These are phyloP conservation scores for Tetrastigma voinierianum DNA, from an alignment of 164 flowering plant genomes.

Conservation along the genomic window DNA sequence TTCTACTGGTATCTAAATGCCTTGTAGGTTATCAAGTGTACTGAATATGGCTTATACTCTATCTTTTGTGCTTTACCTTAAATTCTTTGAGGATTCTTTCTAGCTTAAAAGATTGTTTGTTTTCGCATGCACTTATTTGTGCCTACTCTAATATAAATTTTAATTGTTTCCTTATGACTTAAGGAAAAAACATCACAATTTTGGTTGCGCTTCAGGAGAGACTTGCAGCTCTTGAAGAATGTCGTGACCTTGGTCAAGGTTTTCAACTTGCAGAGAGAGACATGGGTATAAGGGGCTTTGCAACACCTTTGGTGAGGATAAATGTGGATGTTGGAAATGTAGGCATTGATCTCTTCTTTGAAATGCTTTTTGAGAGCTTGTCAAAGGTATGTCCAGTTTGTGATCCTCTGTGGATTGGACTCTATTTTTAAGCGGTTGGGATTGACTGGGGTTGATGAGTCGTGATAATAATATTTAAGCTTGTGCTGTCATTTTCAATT, in stretches of 20 bases:
- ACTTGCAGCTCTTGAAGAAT: conserved; percentile 91
- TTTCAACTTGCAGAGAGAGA: conserved; percentile 97
- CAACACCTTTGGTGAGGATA: conserved; percentile 97
- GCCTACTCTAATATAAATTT: conserved; percentile 1
- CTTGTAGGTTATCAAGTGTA: not conserved
- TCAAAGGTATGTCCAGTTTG: conserved; percentile 64
- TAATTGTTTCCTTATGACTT: not conserved
- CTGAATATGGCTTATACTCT: not conserved
- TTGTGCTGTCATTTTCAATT: conserved; percentile 1
- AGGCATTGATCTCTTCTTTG: conserved; percentile 97
- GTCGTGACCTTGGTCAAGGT: conserved; percentile 94
- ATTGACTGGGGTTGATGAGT: not conserved
- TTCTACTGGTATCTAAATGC: not conserved
- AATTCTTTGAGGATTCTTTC: not conserved
- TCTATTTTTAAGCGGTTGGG: not conserved
- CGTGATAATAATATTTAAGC: not conserved
- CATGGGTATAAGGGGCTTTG: conserved; percentile 98
- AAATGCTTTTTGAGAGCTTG: conserved; percentile 97
- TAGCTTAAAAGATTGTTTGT: not conserved
- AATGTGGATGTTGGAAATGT: conserved; percentile 98
- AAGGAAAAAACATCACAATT: not conserved
- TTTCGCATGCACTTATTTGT: not conserved
- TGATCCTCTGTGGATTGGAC: not conserved
- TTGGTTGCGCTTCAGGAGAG: conserved; percentile 56
- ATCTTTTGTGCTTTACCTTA: not conserved